Conservation (phyloP, 2,329 filamentous ascomycete species). For the Penicillium sp. region DNA sequence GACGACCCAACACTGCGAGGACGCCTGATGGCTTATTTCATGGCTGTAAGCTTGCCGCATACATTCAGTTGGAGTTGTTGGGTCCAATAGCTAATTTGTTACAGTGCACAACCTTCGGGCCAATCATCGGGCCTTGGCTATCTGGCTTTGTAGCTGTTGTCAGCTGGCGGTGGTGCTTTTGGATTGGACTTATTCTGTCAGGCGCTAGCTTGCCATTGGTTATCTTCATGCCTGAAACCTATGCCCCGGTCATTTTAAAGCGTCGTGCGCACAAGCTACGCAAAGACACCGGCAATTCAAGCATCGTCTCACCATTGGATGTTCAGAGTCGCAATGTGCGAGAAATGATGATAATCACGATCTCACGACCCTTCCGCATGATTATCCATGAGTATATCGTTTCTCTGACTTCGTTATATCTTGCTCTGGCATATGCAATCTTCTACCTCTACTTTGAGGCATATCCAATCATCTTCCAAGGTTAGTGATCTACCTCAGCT, state of each 20-base stretch:
- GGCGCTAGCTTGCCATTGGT: conserved; percentile 51
- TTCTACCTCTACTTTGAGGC: conserved; percentile 75
- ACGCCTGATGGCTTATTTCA: conserved; percentile 43
- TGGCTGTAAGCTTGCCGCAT: conserved; percentile 33
- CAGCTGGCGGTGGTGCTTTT: conserved; percentile 51
- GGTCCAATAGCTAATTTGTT: conserved; percentile 5
- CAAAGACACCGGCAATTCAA: conserved; percentile 54
- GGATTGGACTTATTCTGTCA: conserved; percentile 67
- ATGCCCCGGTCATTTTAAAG: conserved; percentile 58
- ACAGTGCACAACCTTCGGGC: conserved; percentile 41
- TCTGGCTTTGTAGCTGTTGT: conserved; percentile 46
- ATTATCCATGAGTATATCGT: conserved; percentile 69
- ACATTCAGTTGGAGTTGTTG: background rate
- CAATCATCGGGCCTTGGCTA: conserved; percentile 45
- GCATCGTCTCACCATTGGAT: conserved; percentile 61
- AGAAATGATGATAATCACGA: conserved; percentile 57
- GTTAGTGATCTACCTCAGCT: conserved; percentile 1
- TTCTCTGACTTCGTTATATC: conserved; percentile 65
- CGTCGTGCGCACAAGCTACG: conserved; percentile 59
- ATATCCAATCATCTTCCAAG: conserved; percentile 67
- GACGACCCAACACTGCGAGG: conserved; percentile 45
- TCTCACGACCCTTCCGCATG: conserved; percentile 72
- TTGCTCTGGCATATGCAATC: conserved; percentile 67
- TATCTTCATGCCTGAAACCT: conserved; percentile 64
- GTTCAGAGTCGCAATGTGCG: conserved; percentile 53